Evolutionary conservation across 495 filamentous ascomycete genomes (phyloP), one percentile per base, ranked within the genome.

Genomic region (Beverwykella pulmonaria): DNA sequence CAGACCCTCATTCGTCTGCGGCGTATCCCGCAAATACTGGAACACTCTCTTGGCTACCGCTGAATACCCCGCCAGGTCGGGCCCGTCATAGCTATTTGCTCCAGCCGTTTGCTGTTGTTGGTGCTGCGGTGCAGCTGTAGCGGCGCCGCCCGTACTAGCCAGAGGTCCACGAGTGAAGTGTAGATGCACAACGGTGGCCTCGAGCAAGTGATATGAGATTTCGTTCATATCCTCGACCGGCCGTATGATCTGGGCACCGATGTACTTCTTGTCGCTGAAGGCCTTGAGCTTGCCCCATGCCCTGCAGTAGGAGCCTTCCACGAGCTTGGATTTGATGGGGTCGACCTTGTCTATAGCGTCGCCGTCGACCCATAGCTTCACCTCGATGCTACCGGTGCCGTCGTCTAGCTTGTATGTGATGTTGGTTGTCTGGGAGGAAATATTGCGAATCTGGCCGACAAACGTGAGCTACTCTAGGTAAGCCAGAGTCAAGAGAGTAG

Each of bases 381-480:
- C 92, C 81, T 98, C 94, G 60, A 97, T 86, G 27, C 86, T 82
- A 62, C 91, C 94, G 0, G 94, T 98, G 76, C 95, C 94, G 79
- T 98, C 94, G 79, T 98, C 95, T 69, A 98, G 78, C 70, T 86
- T 89, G 84, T 96, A 97, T 32, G 90, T 96, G 64, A 90, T 83
- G 80, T 97, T 95, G 59, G 93, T 96, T 52, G 89, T 82, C 79
- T 96, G 92, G n/a, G 83, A 81, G 73, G 86, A 89, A 77, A 97
- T 87, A 75, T 89, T 87, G 73, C 91, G 90, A 41, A 98, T 88
- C 79, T 96, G 93, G 32, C 91, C 95, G 68, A 97, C 84, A 72
- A 97, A 86, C 26, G 89, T 92, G 60, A 97, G 80, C 79, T 91
- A 78, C 61, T 27, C 3, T 20, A 47, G 76, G 36, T 78, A 54